These are phyloP conservation scores for Xanthoparmelia taractica DNA, from an alignment of 495 filamentous ascomycete species.

Conservation along the genomic window DNA sequence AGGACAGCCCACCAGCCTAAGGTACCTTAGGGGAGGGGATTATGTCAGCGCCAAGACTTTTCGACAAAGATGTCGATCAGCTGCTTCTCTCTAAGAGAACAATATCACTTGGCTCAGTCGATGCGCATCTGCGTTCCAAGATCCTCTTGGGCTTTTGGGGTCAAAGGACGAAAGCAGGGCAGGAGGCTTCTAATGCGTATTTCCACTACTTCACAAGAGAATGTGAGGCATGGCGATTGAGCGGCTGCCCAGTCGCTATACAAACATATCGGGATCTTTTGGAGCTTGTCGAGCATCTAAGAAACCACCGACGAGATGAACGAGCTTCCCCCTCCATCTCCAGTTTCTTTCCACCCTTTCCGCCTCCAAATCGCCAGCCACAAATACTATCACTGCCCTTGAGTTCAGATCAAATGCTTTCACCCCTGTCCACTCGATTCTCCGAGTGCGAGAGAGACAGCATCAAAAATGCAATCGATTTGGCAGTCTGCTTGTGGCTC, in stretches of 20 bases:
- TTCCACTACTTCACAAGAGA: neutral
- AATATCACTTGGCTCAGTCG: neutral
- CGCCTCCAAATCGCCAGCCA: neutral
- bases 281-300: neutral
- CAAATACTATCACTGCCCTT: neutral
- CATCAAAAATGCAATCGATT: conserved; percentile 1
- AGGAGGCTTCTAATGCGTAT: neutral
- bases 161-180: neutral
- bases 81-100: neutral
- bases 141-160: neutral
- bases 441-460: neutral
- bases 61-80: conserved; percentile 1
- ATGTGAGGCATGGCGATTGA: conserved; percentile 3
- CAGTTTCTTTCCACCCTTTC: neutral
- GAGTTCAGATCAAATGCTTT: neutral
- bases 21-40: neutral
- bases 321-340: neutral
- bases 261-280: conserved; percentile 8
- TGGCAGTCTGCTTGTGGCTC: conserved; percentile 10
- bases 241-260: conserved; percentile 1
- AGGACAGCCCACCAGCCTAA: no score
- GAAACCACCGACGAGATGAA: neutral
- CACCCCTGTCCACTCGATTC: neutral
- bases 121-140: neutral
- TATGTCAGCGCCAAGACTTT: conserved; percentile 6